Evolutionary conservation across 2,329 filamentous ascomycete species (phyloP).

Genomic region (Penicillium fuscoglaucum): DNA sequence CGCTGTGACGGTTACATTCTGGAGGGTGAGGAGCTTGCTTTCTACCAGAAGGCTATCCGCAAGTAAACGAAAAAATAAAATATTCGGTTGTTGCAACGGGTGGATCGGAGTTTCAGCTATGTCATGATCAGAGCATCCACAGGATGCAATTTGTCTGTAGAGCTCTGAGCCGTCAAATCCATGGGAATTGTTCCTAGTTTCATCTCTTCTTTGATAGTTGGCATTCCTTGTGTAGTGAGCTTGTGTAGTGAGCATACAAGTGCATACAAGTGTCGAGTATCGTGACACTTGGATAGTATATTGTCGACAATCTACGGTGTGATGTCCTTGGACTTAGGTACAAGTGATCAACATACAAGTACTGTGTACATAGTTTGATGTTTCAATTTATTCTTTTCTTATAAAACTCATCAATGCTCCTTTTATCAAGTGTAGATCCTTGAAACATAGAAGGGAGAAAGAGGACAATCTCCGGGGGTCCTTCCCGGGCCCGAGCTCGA

Average conservation of each 20-base stretch:
- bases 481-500: neutral
- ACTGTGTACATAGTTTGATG: neutral
- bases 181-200: conserved; percentile 38
- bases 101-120: conserved; percentile 43
- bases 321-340: neutral
- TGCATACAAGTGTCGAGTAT: neutral
- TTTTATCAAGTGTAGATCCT: neutral
- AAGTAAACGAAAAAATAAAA: conserved; percentile 67
- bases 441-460: neutral
- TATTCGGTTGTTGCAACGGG: conserved; percentile 30
- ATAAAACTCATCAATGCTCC: neutral
- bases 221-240: conserved; percentile 4
- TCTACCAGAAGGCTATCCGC: conserved; percentile 99
- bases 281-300: neutral
- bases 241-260: neutral
- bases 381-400: neutral
- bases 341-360: neutral
- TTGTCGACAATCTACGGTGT: neutral
- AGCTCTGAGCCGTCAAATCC: conserved; percentile 41
- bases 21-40: conserved; percentile 98
- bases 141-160: conserved; percentile 40
- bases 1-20: conserved; percentile 96
- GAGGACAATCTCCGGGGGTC: neutral
- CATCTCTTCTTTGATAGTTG: conserved; percentile 17
- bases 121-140: conserved; percentile 38